Evolutionary conservation across 768 basidiomycete genomes (phyloP).

Genomic region (Tephrocybe sp.): DNA sequence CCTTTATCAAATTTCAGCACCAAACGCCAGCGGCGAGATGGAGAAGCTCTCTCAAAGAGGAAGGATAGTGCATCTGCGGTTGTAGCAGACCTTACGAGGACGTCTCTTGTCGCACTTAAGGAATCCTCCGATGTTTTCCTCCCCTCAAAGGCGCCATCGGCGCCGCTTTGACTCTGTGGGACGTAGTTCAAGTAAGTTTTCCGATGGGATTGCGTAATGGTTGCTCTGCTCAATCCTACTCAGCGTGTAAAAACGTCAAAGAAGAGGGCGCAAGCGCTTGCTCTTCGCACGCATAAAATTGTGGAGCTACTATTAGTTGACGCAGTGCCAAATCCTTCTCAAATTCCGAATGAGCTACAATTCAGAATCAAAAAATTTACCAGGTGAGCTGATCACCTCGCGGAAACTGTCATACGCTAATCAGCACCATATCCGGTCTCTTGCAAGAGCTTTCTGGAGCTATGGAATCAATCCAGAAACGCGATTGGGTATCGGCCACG

Average conservation of each 20-base stretch:
- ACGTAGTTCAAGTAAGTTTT: neutral
- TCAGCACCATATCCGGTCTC: neutral
- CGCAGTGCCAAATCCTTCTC: neutral
- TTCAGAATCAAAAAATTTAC: neutral
- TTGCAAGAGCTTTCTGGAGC: neutral
- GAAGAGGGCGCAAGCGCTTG: neutral
- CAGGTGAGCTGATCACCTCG: neutral
- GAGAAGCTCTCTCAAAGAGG: no score
- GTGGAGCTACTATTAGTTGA: neutral
- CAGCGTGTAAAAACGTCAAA: conserved; percentile 1
- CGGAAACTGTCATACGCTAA: no score
- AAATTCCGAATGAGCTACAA: neutral
- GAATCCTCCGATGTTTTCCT: conserved; percentile 3
- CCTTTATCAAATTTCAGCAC: no score
- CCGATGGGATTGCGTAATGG: neutral
- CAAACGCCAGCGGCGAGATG: no score
- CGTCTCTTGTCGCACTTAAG: neutral
- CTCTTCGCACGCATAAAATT: neutral
- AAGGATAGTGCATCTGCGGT: neutral
- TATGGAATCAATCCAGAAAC: neutral
- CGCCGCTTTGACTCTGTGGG: neutral
- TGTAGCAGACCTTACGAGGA: neutral
- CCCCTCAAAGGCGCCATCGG: neutral
- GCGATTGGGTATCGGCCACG: neutral
- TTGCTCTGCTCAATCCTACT: neutral